Conservation (phyloP, 768 basidiomycete species). For the Lenzites betulinus region DNA sequence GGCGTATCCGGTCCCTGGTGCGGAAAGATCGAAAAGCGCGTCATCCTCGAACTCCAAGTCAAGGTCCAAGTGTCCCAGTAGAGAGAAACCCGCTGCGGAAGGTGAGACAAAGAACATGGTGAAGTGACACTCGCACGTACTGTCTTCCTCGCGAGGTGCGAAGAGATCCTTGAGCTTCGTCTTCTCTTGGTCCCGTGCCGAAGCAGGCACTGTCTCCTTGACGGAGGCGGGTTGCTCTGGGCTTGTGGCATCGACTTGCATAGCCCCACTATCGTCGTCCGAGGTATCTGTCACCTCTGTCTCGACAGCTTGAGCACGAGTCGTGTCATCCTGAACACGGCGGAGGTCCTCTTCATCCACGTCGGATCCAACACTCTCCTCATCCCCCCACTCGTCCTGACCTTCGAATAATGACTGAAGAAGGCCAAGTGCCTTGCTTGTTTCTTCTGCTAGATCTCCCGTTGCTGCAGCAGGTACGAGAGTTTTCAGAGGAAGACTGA, state of each 20-base stretch:
- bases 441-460: constrained; percentile 47
- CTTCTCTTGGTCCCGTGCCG: neutral
- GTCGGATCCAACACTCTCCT: constrained; percentile 60
- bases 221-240: constrained; percentile 22
- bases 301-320: neutral
- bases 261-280: constrained; percentile 1
- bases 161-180: constrained; percentile 71
- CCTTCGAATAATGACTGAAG: constrained; percentile 56
- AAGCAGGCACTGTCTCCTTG: neutral
- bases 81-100: constrained; percentile 62
- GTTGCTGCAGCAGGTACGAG: neutral
- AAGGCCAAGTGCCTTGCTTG: constrained; percentile 46
- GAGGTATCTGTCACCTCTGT: constrained; percentile 3
- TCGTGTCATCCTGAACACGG: neutral
- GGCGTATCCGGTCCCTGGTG: constrained; percentile 10
- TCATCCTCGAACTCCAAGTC: constrained; percentile 74
- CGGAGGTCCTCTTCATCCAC: constrained; percentile 35
- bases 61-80: constrained; percentile 73
- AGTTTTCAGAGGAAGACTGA: neutral
- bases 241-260: constrained; percentile 23
- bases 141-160: constrained; percentile 65
- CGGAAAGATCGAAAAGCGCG: constrained; percentile 33
- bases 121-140: constrained; percentile 38
- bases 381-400: constrained; percentile 57
- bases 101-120: neutral